phyloP scores from a whole-genome alignment of 306 rosid genomes.

The Elaeagnus macrophylla region DNA sequence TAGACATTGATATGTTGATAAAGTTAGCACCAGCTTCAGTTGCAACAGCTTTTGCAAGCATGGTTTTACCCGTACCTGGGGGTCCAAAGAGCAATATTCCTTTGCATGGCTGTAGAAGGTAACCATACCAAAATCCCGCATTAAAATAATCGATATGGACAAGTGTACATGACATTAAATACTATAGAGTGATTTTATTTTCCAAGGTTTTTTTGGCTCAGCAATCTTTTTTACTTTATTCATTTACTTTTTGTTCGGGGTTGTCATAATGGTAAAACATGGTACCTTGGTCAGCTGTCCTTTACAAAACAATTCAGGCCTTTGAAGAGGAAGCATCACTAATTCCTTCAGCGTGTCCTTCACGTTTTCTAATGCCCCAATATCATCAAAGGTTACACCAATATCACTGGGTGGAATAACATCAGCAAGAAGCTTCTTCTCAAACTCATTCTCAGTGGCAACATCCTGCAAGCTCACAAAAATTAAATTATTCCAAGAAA shows the following conservation, averaged over 20 bases:
- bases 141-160: no score
- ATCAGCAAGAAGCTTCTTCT: conserved; percentile 82
- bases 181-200: no score
- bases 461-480: conserved; percentile 52
- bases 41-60: conserved; percentile 99
- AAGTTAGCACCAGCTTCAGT: conserved; percentile 99
- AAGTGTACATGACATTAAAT: no score
- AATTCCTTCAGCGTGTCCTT: conserved; percentile 93
- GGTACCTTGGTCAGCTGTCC: conserved; percentile 88
- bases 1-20: conserved; percentile 92
- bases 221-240: no score
- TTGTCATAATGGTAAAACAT: neutral
- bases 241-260: no score
- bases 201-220: no score
- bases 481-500: neutral
- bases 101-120: conserved; percentile 71
- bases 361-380: conserved; percentile 91
- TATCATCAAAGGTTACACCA: conserved; percentile 93
- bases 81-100: conserved; percentile 96
- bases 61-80: conserved; percentile 96
- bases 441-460: conserved; percentile 88
- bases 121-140: neutral
- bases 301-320: conserved; percentile 85
- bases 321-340: conserved; percentile 95
- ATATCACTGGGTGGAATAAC: conserved; percentile 85